phyloP scores from a whole-genome alignment of 1,284 basidiomycete species.

The Athelia psychrophila region DNA sequence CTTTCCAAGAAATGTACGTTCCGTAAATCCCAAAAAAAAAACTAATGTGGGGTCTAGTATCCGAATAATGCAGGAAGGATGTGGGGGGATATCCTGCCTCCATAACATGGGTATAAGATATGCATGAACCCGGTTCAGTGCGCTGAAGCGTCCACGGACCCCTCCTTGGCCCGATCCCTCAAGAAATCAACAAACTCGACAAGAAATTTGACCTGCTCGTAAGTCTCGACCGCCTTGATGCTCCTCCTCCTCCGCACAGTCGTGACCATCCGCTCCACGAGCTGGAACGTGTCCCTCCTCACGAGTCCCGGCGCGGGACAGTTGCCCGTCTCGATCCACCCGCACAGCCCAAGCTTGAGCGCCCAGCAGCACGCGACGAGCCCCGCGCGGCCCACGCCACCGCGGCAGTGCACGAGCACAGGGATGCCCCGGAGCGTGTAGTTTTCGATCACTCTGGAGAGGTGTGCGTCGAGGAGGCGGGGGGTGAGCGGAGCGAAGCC shows the following conservation, averaged over 20 bases:
- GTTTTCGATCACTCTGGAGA: conserved; percentile 66
- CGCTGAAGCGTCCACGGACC: neutral
- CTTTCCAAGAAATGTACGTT: no score
- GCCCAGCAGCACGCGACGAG: conserved; percentile 93
- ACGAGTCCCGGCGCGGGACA: conserved; percentile 19
- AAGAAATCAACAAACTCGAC: conserved; percentile 77
- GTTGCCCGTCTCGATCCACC: conserved; percentile 46
- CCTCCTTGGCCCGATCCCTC: conserved; percentile 22
- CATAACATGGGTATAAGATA: no score
- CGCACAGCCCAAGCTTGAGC: conserved; percentile 86
- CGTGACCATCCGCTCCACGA: conserved; percentile 73
- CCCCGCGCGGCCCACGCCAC: conserved; percentile 93
- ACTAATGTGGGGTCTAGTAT: no score
- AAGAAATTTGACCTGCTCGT: conserved; percentile 88
- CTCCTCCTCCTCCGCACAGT: conserved; percentile 77
- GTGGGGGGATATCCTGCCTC: no score
- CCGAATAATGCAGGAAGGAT: no score
- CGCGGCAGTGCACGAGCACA: conserved; percentile 90
- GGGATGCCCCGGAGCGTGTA: conserved; percentile 79
- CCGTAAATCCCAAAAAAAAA: no score
- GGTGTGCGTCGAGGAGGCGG: conserved; percentile 61
- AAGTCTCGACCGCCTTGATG: conserved; percentile 86
- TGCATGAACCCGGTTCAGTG: no score
- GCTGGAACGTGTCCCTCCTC: conserved; percentile 48
- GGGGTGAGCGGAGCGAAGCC: conserved; percentile 80